phyloP scores from a whole-genome alignment of 2,329 filamentous ascomycete species.

The Ophiocordyceps australis region DNA sequence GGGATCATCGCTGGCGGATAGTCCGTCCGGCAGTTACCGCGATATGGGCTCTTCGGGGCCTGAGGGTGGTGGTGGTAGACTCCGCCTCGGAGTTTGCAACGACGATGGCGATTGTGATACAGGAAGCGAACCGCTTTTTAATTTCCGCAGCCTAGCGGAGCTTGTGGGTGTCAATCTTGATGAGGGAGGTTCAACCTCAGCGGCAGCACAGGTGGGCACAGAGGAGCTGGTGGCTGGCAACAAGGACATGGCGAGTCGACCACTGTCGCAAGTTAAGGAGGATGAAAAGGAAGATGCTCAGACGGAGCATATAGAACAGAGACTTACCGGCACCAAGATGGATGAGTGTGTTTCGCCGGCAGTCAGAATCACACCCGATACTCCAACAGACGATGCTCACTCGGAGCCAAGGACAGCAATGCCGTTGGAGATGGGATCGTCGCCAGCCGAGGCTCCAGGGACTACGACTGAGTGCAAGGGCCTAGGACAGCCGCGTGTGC shows the following conservation, averaged over 20 bases:
- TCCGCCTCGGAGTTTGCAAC: conserved; percentile 28
- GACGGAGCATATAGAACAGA: conserved; percentile 11
- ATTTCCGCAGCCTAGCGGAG: conserved; percentile 73
- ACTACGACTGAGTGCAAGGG: conserved; percentile 21
- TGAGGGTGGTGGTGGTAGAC: conserved; percentile 26
- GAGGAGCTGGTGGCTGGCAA: conserved; percentile 8
- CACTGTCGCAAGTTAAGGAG: conserved; percentile 18
- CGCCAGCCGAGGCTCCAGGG: conserved; percentile 32
- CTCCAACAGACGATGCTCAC: conserved; percentile 15
- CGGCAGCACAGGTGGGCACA: conserved; percentile 13
- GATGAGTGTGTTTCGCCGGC: conserved; percentile 1
- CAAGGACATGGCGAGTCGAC: conserved; percentile 5
- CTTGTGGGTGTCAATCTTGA: conserved; percentile 55
- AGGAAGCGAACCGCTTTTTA: conserved; percentile 64
- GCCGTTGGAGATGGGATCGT: conserved; percentile 14
- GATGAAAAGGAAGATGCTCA: conserved; percentile 16
- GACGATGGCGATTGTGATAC: conserved; percentile 31
- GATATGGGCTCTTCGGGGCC: conserved; percentile 13
- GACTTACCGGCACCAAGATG: neutral
- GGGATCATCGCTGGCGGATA: conserved; percentile 59
- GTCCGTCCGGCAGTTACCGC: conserved; percentile 32
- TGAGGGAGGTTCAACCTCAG: too few relatives aligned
- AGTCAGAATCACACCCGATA: conserved; percentile 12
- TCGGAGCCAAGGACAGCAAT: neutral
- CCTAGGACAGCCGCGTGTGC: conserved; percentile 19